A percentile compares a stretch with the other conserved stretches of the same genome.
Conservation (phyloP, 495 filamentous ascomycete genomes). For the Cladorrhinum samala region DNA sequence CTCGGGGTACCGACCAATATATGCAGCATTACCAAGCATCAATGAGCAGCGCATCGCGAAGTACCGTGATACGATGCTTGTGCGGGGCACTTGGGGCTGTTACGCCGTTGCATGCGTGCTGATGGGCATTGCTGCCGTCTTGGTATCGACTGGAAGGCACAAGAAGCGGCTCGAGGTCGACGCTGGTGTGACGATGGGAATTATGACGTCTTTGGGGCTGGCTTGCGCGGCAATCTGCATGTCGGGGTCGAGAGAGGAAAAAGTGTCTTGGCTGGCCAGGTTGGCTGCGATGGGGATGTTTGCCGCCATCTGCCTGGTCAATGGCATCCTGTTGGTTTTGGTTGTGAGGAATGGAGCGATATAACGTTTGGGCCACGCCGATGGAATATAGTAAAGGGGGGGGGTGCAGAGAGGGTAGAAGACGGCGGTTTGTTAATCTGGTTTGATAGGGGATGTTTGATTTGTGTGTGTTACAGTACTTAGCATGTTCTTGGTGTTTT, state of each 20-base stretch:
- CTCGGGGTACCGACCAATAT: slow-evolving; percentile 35
- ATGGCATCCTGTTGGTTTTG: slow-evolving; percentile 46
- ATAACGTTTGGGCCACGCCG: too few relatives aligned
- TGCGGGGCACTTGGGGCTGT: slow-evolving; percentile 35
- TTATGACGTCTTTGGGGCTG: slow-evolving; percentile 49
- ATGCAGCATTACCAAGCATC: slow-evolving; percentile 38
- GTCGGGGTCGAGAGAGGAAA: slow-evolving; percentile 40
- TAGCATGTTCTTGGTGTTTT: too few relatives aligned
- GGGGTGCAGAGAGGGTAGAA: background rate
- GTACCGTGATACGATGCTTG: slow-evolving; percentile 43
- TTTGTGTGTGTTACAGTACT: too few relatives aligned
- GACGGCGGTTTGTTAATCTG: too few relatives aligned
- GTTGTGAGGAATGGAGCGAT: slow-evolving; percentile 35
- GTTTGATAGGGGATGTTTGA: too few relatives aligned
- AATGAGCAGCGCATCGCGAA: slow-evolving; percentile 32
- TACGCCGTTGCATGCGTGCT: slow-evolving; percentile 47
- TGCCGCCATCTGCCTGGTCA: slow-evolving; percentile 39
- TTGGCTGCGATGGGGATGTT: slow-evolving; percentile 42
- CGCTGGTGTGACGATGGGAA: slow-evolving; percentile 52
- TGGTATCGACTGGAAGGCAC: slow-evolving; percentile 49
- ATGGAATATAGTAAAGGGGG: background rate
- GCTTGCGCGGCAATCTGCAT: slow-evolving; percentile 48
- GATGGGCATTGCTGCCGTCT: slow-evolving; percentile 45
- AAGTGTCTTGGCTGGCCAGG: slow-evolving; percentile 34
- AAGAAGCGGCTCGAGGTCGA: slow-evolving; percentile 53